phyloP scores from a whole-genome alignment of 2,329 filamentous ascomycete species.

The Rutstroemia sydowiana region DNA sequence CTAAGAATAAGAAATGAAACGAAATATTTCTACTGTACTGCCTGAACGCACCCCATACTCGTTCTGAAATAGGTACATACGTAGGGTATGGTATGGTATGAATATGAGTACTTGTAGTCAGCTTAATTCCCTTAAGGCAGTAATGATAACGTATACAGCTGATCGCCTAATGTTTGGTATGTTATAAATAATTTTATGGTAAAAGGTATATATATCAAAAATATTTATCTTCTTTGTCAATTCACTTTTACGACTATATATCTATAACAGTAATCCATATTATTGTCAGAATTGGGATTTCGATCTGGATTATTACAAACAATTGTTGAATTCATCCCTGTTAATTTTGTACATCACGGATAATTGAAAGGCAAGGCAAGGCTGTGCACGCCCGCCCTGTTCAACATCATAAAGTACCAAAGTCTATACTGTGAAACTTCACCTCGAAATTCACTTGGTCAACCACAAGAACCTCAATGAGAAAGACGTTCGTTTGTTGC shows the following conservation, averaged over 20 bases:
- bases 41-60: not conserved
- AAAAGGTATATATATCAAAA: not conserved
- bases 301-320: not conserved
- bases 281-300: not conserved
- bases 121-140: conserved; percentile 1
- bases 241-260: not conserved
- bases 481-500: not conserved
- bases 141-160: not conserved
- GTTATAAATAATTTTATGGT: too few species aligned
- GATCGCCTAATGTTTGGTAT: not conserved
- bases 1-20: conserved; percentile 1
- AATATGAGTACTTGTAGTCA: not conserved
- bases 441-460: conserved; percentile 1
- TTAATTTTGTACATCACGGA: not conserved
- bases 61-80: too few species aligned
- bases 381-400: conserved; percentile 2
- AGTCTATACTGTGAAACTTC: conserved; percentile 3
- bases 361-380: conserved; percentile 5
- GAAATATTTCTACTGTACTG: not conserved
- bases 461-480: conserved; percentile 5
- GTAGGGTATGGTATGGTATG: too few species aligned
- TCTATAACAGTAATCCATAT: not conserved
- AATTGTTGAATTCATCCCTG: not conserved
- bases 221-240: not conserved
- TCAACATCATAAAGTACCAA: conserved; percentile 3